Conservation (phyloP, 331 rosid genomes). For the Spiraea crenata region DNA sequence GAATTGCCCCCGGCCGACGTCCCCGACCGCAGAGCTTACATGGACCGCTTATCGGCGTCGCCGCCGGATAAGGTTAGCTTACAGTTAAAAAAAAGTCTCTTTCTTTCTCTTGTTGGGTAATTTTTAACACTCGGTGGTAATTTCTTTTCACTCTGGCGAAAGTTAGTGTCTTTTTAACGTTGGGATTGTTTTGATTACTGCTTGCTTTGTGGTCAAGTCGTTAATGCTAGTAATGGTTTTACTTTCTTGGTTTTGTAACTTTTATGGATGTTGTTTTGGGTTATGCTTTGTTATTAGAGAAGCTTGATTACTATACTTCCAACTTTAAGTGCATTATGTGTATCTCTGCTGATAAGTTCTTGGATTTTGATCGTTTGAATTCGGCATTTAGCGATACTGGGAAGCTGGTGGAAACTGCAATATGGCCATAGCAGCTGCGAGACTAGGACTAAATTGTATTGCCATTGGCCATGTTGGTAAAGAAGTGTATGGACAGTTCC, state of each 20-base stretch:
- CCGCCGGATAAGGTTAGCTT: conserved; percentile 71
- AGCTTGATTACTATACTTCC: neutral
- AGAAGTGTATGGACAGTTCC: conserved; percentile 81
- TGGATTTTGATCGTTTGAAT: conserved; percentile 18
- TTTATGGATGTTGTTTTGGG: neutral
- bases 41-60: conserved; percentile 73
- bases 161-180: neutral
- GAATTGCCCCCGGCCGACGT: conserved; percentile 60
- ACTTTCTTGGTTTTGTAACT: neutral
- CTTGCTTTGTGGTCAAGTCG: neutral
- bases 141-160: neutral
- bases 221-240: too few relatives aligned
- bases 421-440: conserved; percentile 86
- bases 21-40: conserved; percentile 59
- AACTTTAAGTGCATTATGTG: neutral
- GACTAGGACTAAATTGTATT: conserved; percentile 69
- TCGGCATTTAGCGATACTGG: conserved; percentile 64
- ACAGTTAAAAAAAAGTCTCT: neutral
- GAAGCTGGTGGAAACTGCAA: conserved; percentile 99
- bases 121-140: neutral
- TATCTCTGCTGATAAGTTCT: neutral
- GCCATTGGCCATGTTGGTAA: conserved; percentile 86
- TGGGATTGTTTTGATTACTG: conserved; percentile 3
- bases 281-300: neutral
- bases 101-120: neutral